Conservation (phyloP, 371 early-diverging fungal genomes). For the Mucor velutinosus region DNA sequence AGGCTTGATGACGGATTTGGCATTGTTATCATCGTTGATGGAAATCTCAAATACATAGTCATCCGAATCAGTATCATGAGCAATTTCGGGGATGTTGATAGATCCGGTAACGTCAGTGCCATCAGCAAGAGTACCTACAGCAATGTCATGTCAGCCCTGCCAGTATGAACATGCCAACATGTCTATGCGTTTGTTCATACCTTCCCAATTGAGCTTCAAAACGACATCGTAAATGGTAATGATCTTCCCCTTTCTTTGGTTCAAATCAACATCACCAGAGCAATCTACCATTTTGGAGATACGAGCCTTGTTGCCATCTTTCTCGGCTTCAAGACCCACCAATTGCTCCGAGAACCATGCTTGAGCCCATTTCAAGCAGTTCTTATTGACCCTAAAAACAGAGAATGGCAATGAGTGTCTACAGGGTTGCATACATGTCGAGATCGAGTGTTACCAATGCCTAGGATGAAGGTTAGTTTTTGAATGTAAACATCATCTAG, state of each 20-base stretch:
- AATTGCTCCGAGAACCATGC: slow-evolving; percentile 64
- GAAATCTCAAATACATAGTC: slow-evolving; percentile 88
- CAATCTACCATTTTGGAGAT: slow-evolving; percentile 61
- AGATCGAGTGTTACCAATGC: slow-evolving; percentile 23
- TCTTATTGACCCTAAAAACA: slow-evolving; percentile 78
- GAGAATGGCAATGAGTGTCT: neutral
- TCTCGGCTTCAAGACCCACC: slow-evolving; percentile 45
- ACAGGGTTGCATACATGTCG: neutral
- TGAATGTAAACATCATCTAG: neutral
- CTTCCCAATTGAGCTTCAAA: slow-evolving; percentile 72
- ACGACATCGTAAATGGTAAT: slow-evolving; percentile 83
- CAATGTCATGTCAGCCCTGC: neutral
- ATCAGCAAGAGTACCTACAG: slow-evolving; percentile 57
- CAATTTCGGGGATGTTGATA: slow-evolving; percentile 88
- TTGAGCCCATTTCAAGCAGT: slow-evolving; percentile 83
- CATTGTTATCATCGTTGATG: slow-evolving; percentile 59
- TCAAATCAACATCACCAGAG: slow-evolving; percentile 81
- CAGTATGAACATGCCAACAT: neutral
- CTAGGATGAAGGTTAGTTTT: slow-evolving; percentile 1
- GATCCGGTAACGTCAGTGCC: slow-evolving; percentile 75
- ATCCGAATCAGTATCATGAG: slow-evolving; percentile 82
- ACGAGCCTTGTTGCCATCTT: slow-evolving; percentile 52
- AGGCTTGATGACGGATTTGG: slow-evolving; percentile 68
- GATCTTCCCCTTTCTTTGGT: slow-evolving; percentile 88
- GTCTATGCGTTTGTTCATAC: slow-evolving; percentile 28